A percentile compares a stretch with the other conserved stretches of the same genome.
Conservation (phyloP, 768 basidiomycete species). For the Termitomyces sp. region DNA sequence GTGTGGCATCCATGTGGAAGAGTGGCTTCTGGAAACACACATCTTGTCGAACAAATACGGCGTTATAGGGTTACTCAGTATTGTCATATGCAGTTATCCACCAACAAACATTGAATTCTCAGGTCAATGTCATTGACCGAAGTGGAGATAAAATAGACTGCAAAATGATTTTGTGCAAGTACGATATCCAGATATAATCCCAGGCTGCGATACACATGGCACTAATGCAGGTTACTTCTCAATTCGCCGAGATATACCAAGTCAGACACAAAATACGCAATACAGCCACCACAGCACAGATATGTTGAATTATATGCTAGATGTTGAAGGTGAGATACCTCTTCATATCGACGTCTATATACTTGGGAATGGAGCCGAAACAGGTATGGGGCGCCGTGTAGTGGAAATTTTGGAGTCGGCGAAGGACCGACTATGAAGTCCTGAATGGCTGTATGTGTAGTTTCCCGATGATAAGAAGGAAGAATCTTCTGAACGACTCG, state of each 20-base stretch:
- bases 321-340: too few species aligned
- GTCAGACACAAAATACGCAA: too few species aligned
- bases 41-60: too few species aligned
- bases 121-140: background rate
- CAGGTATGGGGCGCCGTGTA: constrained; percentile 24
- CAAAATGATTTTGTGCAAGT: background rate
- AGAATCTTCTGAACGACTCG: constrained; percentile 4
- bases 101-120: too few species aligned
- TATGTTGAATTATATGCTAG: background rate
- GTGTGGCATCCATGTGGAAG: background rate
- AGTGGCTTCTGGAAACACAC: too few species aligned
- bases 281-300: background rate
- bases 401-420: constrained; percentile 31
- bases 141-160: background rate
- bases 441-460: constrained; percentile 26
- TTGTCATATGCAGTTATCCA: too few species aligned
- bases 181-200: background rate
- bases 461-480: constrained; percentile 15
- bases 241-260: background rate
- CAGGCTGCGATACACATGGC: background rate
- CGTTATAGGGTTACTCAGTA: too few species aligned
- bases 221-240: background rate
- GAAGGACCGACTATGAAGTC: constrained; percentile 25
- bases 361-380: background rate
- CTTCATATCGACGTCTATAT: background rate